A percentile compares a stretch with the other conserved stretches of the same genome.
Evolutionary conservation across 2,329 filamentous ascomycete genomes (phyloP).

Genomic region (Penicillium brevicompactum): DNA sequence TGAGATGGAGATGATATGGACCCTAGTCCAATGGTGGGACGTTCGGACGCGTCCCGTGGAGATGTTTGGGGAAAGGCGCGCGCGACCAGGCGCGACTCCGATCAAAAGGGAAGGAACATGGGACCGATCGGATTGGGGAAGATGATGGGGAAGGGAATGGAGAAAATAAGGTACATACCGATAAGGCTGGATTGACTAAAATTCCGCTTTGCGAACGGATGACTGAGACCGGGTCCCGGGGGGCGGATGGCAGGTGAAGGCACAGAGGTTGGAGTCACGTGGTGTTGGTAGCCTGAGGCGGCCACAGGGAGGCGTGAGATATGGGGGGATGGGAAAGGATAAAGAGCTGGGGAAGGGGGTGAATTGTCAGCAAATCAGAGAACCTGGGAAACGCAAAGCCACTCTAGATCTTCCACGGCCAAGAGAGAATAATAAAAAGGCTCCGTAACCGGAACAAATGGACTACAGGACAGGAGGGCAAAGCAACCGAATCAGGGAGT

Average conservation of each 20-base stretch:
- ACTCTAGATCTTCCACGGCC: neutral
- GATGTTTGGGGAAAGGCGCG: conserved; percentile 24
- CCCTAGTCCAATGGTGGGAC: conserved; percentile 1
- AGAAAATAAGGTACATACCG: conserved; percentile 38
- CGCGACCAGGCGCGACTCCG: conserved; percentile 24
- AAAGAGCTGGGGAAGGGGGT: conserved; percentile 6
- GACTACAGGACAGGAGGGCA: conserved; percentile 1
- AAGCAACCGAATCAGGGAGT: conserved; percentile 6
- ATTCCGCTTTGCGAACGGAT: conserved; percentile 42
- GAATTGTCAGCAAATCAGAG: conserved; percentile 8
- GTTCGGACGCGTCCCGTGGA: conserved; percentile 21
- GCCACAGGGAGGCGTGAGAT: neutral
- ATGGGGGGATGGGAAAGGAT: conserved; percentile 6
- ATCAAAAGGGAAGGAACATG: conserved; percentile 2
- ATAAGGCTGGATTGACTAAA: conserved; percentile 44
- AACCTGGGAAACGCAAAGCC: neutral
- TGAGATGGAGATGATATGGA: neutral
- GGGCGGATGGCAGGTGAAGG: conserved; percentile 26
- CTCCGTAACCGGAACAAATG: conserved; percentile 4
- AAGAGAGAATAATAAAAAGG: conserved; percentile 12
- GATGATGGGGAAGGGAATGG: conserved; percentile 9
- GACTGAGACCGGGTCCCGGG: conserved; percentile 41
- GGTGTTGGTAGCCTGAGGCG: conserved; percentile 24
- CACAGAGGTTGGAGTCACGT: conserved; percentile 34
- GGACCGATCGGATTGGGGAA: conserved; percentile 1